Evolutionary conservation across 139 green algal species (phyloP).

Genomic region (Gonium pectorale): DNA sequence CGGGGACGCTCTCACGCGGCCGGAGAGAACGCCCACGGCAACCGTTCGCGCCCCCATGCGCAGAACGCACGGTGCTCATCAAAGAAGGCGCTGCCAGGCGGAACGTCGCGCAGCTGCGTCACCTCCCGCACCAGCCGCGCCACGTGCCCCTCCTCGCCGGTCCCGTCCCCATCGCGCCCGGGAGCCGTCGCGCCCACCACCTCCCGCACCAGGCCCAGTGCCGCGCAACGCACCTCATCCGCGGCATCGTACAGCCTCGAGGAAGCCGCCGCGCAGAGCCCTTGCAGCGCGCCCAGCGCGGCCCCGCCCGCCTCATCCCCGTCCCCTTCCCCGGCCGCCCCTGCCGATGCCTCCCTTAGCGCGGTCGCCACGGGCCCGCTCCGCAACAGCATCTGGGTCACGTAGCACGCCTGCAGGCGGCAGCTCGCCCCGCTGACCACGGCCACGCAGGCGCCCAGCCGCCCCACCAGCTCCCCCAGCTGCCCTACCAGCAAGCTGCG

Average conservation of each 20-base stretch:
- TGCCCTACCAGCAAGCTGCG: not conserved
- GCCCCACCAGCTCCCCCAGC: not conserved
- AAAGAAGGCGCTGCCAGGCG: conserved; percentile 11
- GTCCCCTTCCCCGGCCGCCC: not conserved
- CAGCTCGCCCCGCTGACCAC: conserved; percentile 7
- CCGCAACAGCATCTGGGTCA: conserved; percentile 3
- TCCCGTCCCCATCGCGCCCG: not conserved
- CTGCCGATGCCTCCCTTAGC: not conserved
- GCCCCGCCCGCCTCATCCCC: not conserved
- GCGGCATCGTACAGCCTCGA: conserved; percentile 30
- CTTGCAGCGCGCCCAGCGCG: not conserved
- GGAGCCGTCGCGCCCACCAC: conserved; percentile 1
- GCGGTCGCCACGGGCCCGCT: too few relatives aligned
- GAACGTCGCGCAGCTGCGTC: conserved; percentile 17
- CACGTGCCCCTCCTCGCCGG: not conserved
- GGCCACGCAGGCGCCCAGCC: conserved; percentile 6
- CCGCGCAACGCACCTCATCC: conserved; percentile 36
- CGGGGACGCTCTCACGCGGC: too few relatives aligned
- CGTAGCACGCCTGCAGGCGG: conserved; percentile 24
- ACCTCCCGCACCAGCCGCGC: conserved; percentile 8
- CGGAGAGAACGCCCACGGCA: not conserved
- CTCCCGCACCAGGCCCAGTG: conserved; percentile 3
- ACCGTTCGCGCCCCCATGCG: not conserved
- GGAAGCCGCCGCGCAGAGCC: not conserved
- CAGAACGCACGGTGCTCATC: conserved; percentile 12